Conservation (phyloP, 495 filamentous ascomycete genomes). For the Jackrogersella minutella region DNA sequence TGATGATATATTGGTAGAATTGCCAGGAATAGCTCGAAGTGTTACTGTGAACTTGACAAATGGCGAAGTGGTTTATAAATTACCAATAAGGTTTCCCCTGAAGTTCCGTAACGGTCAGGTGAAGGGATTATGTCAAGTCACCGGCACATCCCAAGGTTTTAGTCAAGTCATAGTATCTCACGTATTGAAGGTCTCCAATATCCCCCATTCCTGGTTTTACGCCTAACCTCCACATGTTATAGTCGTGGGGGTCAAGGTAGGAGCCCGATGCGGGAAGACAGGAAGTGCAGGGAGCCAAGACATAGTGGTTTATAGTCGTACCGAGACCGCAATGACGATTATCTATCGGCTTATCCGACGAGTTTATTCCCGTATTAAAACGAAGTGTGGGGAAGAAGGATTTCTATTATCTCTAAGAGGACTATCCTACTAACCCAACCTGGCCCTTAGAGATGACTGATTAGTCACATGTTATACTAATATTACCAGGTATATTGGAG, state of each 20-base stretch:
- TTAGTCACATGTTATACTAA: conserved; percentile 7
- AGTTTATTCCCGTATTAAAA: background rate
- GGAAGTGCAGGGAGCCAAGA: conserved; percentile 14
- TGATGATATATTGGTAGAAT: background rate
- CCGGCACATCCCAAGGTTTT: background rate
- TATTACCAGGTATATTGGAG: no score
- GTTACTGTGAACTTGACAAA: background rate
- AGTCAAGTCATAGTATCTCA: background rate
- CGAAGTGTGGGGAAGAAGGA: background rate
- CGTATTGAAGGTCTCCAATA: conserved; percentile 15
- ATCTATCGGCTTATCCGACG: conserved; percentile 12
- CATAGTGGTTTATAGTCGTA: conserved; percentile 2
- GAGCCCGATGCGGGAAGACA: conserved; percentile 16
- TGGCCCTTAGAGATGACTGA: no score
- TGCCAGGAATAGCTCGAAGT: background rate
- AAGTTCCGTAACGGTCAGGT: background rate
- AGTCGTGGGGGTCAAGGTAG: conserved; percentile 33
- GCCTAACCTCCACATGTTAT: conserved; percentile 16
- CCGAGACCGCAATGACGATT: conserved; percentile 1
- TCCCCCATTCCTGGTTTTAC: conserved; percentile 16
- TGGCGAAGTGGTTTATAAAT: conserved; percentile 1
- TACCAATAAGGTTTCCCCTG: conserved; percentile 2
- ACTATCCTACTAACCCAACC: no score
- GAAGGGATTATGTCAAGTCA: conserved; percentile 5
- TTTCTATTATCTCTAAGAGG: background rate